Conservation (phyloP, 225 moss, liverwort and hornwort genomes). For the Sphagnum contortum region DNA sequence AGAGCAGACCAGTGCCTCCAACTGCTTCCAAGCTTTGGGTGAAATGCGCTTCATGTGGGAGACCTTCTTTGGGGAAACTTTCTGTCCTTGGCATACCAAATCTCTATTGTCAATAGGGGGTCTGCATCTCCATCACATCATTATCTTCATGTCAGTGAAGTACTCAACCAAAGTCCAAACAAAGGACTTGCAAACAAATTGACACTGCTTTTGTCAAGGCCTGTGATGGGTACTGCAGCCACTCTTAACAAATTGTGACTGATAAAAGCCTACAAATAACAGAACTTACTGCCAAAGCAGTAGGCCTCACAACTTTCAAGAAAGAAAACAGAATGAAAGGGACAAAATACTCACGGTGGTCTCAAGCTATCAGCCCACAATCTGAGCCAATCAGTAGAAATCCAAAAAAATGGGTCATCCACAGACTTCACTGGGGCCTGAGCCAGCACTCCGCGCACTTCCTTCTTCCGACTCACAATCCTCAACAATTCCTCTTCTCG, state of each 20-base stretch:
- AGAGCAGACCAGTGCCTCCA: constrained; percentile 56
- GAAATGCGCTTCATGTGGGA: constrained; percentile 82
- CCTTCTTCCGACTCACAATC: constrained; percentile 69
- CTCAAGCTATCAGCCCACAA: constrained; percentile 85
- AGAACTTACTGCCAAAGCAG: too few relatives aligned
- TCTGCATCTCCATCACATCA: constrained; percentile 30
- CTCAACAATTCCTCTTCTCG: constrained; percentile 63
- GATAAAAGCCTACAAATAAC: too few relatives aligned
- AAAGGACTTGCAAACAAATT: too few relatives aligned
- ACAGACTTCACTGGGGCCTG: constrained; percentile 58
- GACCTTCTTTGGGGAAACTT: constrained; percentile 61
- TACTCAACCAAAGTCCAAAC: not conserved
- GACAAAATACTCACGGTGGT: constrained; percentile 50
- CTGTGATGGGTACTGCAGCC: too few relatives aligned
- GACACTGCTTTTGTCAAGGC: too few relatives aligned
- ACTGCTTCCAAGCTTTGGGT: constrained; percentile 63
- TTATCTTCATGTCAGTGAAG: not conserved
- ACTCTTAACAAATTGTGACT: too few relatives aligned
- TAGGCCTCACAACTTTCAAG: not conserved
- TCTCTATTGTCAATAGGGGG: constrained; percentile 51
- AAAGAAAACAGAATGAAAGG: not conserved
- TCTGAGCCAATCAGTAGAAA: constrained; percentile 86
- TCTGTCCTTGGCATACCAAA: constrained; percentile 76
- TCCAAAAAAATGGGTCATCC: constrained; percentile 77
- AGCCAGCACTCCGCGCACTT: constrained; percentile 59